phyloP scores from a whole-genome alignment of 2,329 filamentous ascomycete species.

The Catunica adiposa region DNA sequence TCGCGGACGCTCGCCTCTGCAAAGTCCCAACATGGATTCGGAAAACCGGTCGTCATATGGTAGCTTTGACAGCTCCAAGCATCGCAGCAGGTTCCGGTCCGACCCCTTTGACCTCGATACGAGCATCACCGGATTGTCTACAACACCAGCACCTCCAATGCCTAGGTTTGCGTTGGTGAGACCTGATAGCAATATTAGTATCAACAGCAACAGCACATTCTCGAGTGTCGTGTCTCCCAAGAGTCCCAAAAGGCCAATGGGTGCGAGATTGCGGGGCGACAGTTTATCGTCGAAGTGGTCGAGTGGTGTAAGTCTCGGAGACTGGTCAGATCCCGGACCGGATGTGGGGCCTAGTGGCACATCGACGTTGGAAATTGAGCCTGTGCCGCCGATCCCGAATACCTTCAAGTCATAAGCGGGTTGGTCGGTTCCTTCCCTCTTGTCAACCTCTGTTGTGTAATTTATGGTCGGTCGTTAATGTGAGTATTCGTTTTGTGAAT shows the following conservation, averaged over 20 bases:
- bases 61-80: slow-evolving; percentile 27
- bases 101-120: slow-evolving; percentile 49
- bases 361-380: slow-evolving; percentile 13
- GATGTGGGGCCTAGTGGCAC: slow-evolving; percentile 29
- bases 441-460: background rate
- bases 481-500: background rate
- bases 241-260: slow-evolving; percentile 16
- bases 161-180: slow-evolving; percentile 17
- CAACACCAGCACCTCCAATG: slow-evolving; percentile 15
- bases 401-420: background rate
- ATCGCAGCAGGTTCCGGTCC: slow-evolving; percentile 41
- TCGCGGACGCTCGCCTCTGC: slow-evolving; percentile 28
- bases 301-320: slow-evolving; percentile 32
- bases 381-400: slow-evolving; percentile 3
- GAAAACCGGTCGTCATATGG: slow-evolving; percentile 26
- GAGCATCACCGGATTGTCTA: slow-evolving; percentile 16
- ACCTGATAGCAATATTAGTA: slow-evolving; percentile 17
- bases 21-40: slow-evolving; percentile 22
- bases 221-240: slow-evolving; percentile 23
- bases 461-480: background rate
- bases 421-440: background rate
- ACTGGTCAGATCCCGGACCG: slow-evolving; percentile 34
- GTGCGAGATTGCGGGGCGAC: slow-evolving; percentile 22
- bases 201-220: slow-evolving; percentile 22
- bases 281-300: slow-evolving; percentile 28